Evolutionary conservation across 2,329 filamentous ascomycete genomes (phyloP).

Genomic region (Paraconiothyrium sp.): DNA sequence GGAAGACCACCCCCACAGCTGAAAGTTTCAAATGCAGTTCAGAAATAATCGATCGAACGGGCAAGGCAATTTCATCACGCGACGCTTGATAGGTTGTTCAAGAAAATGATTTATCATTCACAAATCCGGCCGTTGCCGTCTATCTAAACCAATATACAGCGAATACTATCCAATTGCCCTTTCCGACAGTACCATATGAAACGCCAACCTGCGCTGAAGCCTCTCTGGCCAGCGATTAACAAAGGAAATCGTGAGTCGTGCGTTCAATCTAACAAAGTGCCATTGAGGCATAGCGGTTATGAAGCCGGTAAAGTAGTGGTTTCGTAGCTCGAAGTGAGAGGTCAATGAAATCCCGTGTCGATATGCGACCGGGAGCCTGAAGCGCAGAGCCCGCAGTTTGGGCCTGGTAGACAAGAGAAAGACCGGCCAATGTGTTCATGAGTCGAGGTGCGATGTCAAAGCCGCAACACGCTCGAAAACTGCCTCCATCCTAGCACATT

Average conservation of each 20-base stretch:
- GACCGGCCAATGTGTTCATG: slow-evolving; percentile 22
- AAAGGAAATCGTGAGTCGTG: slow-evolving; percentile 47
- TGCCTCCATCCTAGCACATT: slow-evolving; percentile 46
- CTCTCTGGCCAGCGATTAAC: slow-evolving; percentile 31
- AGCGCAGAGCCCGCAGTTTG: slow-evolving; percentile 19
- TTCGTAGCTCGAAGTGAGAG: slow-evolving; percentile 3
- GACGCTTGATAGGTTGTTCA: not conserved
- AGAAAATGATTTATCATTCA: not conserved
- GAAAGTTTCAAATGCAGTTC: not conserved
- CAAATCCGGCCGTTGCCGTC: not conserved
- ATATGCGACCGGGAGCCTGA: slow-evolving; percentile 23
- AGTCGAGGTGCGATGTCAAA: slow-evolving; percentile 49
- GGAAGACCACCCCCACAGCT: not conserved
- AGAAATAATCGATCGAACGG: not conserved
- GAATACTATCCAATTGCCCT: slow-evolving; percentile 5
- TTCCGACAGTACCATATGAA: slow-evolving; percentile 17
- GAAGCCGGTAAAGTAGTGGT: slow-evolving; percentile 10
- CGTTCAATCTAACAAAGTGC: slow-evolving; percentile 32
- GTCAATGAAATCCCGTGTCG: slow-evolving; percentile 20
- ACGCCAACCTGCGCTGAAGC: slow-evolving; percentile 28
- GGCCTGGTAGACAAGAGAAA: slow-evolving; percentile 11
- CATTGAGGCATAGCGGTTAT: slow-evolving; percentile 17
- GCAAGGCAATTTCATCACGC: not conserved
- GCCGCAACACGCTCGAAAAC: slow-evolving; percentile 44
- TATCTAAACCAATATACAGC: slow-evolving; percentile 10